Conservation (phyloP, 257 asterid species). For the Anisodus acutangulus region DNA sequence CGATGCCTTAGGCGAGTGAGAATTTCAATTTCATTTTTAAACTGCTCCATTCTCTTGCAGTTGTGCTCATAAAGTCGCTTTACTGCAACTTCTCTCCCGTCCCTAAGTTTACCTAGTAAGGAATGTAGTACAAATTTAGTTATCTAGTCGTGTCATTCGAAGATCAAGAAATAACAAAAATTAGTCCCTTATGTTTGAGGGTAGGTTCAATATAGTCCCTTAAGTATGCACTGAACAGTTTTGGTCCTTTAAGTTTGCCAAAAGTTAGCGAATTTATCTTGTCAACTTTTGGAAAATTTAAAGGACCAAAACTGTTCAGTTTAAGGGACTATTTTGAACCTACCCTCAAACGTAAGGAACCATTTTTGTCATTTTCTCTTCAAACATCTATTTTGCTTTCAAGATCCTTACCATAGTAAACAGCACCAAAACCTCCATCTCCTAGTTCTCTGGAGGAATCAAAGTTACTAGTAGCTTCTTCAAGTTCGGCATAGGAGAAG, state of each 20-base stretch:
- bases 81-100: conserved; percentile 88
- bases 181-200: no score
- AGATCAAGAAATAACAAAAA: no score
- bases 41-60: conserved; percentile 70
- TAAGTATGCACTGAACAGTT: no score
- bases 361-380: no score
- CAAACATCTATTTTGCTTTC: background rate
- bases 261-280: no score
- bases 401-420: conserved; percentile 63
- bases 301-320: no score
- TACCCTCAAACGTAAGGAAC: no score
- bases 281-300: no score
- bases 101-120: conserved; percentile 63
- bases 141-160: background rate
- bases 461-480: conserved; percentile 60
- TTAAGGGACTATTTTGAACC: no score
- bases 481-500: conserved; percentile 68
- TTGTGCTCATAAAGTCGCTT: conserved; percentile 79
- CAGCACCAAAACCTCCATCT: conserved; percentile 85
- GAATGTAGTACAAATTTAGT: background rate
- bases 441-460: conserved; percentile 70
- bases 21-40: conserved; percentile 70
- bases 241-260: no score
- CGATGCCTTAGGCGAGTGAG: conserved; percentile 67
- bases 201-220: no score